Conservation (phyloP, 2,329 filamentous ascomycete species). For the Fusarium virguliforme region DNA sequence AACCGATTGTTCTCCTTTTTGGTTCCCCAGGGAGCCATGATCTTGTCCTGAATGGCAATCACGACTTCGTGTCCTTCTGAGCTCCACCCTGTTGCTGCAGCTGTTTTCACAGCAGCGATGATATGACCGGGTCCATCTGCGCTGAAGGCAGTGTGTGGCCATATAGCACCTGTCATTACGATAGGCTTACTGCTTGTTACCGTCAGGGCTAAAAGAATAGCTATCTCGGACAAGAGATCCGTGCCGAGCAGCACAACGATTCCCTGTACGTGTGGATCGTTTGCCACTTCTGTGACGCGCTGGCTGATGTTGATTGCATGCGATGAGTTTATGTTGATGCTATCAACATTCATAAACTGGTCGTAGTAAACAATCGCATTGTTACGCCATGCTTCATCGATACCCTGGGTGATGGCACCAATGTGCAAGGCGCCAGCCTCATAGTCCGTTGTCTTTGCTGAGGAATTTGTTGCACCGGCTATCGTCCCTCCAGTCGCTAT, state of each 20-base stretch:
- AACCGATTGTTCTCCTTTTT: background rate
- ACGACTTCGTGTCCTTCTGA: background rate
- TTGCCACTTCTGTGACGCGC: background rate
- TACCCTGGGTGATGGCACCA: background rate
- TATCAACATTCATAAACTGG: background rate
- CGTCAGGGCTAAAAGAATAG: background rate
- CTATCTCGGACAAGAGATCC: background rate
- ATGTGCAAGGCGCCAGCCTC: background rate
- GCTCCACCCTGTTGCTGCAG: background rate
- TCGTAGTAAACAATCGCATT: background rate
- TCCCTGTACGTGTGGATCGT: background rate
- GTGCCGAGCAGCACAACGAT: slow-evolving; percentile 2
- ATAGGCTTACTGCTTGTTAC: background rate
- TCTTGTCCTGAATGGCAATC: background rate
- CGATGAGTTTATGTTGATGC: background rate
- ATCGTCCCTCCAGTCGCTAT: background rate
- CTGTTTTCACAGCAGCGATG: background rate
- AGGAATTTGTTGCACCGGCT: background rate
- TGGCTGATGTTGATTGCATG: background rate
- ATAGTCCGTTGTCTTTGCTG: background rate
- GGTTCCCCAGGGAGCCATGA: slow-evolving; percentile 1
- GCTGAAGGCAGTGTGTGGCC: background rate
- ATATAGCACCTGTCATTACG: background rate
- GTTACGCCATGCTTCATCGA: background rate
- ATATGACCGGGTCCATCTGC: background rate